Base-by-base conservation (phyloP, 768 basidiomycete genomes). In the Termitomyces sp. region DNA sequence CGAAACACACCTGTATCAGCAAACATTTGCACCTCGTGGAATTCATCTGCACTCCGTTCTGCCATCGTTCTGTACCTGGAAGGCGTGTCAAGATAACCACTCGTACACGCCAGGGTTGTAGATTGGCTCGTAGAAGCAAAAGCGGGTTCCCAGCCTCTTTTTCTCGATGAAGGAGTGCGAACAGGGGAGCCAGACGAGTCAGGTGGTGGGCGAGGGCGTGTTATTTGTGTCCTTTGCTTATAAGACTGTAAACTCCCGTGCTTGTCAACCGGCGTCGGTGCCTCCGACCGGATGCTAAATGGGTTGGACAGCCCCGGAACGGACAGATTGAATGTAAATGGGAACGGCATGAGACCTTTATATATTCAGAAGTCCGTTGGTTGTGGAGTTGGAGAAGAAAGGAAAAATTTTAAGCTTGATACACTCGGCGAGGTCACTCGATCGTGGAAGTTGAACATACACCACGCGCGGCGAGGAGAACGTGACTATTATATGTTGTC, bases 261-360 rank as follows among this genome's bases (percentile, higher is more conserved):
- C 43, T 44, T 57, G 56, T 57, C 58, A 57, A 60, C 37, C 54
- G 63, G 60, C 42, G 58, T 48, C 54, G 63, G 62, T 53, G 61
- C 59, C 58, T 60, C 59, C 57, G 62, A 48, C 55, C 46, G 54
- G 41, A 60, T 28, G 50, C 30, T 33, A 35, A 90, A 90, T 9
- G 88, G 88, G 63, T 89, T 89, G 26, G 75, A 68, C 52, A 88
- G 64, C 6, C 86, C 87, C 5, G 87, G 85, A 12, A 87, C 81
- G 37, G 76, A 67, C 58, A 89, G 76, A 15, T 68, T 80, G 75
- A 91, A 91, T 50, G 87, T 87, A 66, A 91, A 91, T 12, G 86
- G 80, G 63, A 89, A 89, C 3, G 74, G 67, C 78, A 82, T 80
- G 31, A 54, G 44, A 50, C 30, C n/a, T 37, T n/a, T 35, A 47